A percentile compares a stretch with the other conserved stretches of the same genome.
Conservation (phyloP, 805 yeast species). For the Grigorovia transvaalensis region DNA sequence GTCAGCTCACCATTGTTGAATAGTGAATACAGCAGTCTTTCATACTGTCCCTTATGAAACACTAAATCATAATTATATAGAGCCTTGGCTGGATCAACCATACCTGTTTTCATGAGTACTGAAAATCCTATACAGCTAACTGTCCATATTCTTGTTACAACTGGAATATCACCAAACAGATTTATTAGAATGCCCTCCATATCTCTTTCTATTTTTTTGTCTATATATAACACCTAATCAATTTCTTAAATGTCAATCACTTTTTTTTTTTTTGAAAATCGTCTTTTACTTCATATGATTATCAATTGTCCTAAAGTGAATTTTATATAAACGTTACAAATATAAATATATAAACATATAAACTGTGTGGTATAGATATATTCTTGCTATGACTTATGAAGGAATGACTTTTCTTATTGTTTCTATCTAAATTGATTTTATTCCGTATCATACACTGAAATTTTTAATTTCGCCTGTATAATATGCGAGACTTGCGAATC, state of each 20-base stretch:
- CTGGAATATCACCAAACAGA: conserved; percentile 28
- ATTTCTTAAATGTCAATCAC: not conserved
- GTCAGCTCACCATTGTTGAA: conserved; percentile 30
- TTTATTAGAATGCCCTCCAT: conserved; percentile 25
- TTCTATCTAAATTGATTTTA: conserved; percentile 4
- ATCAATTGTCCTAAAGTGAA: not conserved
- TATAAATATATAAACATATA: not conserved
- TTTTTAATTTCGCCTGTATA: conserved; percentile 29
- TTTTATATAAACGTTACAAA: not conserved
- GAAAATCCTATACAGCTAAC: conserved; percentile 30
- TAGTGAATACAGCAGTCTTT: conserved; percentile 31
- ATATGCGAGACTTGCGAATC: conserved; percentile 29
- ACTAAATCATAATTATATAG: conserved; percentile 31
- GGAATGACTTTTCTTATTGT: too few species aligned
- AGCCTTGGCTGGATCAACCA: conserved; percentile 25
- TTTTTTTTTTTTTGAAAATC: not conserved
- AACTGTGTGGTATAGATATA: not conserved
- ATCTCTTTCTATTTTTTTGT: not conserved
- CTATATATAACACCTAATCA: not conserved
- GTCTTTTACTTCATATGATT: not conserved
- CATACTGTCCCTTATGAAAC: conserved; percentile 30
- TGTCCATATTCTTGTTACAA: conserved; percentile 33
- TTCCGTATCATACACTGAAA: conserved; percentile 28
- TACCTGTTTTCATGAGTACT: conserved; percentile 27
- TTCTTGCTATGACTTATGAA: not conserved